phyloP scores from a whole-genome alignment of 2,329 filamentous ascomycete species.

The Penicillium capsulatum region DNA sequence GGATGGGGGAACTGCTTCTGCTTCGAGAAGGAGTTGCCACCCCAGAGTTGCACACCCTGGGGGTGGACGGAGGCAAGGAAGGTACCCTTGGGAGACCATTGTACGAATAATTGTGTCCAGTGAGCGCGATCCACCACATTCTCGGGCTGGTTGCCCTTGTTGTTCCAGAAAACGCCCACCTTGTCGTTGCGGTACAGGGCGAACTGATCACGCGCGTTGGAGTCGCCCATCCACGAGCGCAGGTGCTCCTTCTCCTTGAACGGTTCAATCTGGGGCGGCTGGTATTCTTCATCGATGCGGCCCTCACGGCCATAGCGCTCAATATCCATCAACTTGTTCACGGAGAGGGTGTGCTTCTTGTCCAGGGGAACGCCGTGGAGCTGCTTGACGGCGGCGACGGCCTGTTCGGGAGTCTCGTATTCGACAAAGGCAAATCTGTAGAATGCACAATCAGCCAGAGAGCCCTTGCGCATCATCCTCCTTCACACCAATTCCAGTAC shows the following conservation, averaged over 20 bases:
- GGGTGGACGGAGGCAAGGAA: conserved; percentile 92
- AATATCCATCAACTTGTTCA: conserved; percentile 98
- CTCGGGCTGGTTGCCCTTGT: conserved; percentile 86
- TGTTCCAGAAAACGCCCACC: conserved; percentile 97
- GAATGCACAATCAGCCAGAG: not conserved
- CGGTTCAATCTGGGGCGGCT: conserved; percentile 71
- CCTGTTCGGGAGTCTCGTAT: conserved; percentile 86
- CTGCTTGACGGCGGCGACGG: conserved; percentile 79
- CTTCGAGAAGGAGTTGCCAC: conserved; percentile 80
- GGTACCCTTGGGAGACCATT: conserved; percentile 95
- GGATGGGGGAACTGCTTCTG: conserved; percentile 93
- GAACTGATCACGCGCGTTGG: conserved; percentile 89
- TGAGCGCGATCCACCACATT: conserved; percentile 84
- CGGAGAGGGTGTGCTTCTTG: conserved; percentile 90
- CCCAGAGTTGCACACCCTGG: conserved; percentile 97
- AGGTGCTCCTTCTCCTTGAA: conserved; percentile 93
- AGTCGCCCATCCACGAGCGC: conserved; percentile 86
- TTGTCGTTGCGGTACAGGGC: conserved; percentile 88
- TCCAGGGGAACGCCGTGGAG: conserved; percentile 85
- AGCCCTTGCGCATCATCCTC: conserved; percentile 2
- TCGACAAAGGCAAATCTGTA: conserved; percentile 92
- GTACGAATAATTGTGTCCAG: conserved; percentile 97
- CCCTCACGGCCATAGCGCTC: conserved; percentile 94
- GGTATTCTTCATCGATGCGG: conserved; percentile 86
- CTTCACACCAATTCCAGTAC: conserved; percentile 26